Evolutionary conservation across 2,329 filamentous ascomycete species (phyloP), one percentile per base, ranked within the genome.

Genomic region (Lasiodiplodia sp.): DNA sequence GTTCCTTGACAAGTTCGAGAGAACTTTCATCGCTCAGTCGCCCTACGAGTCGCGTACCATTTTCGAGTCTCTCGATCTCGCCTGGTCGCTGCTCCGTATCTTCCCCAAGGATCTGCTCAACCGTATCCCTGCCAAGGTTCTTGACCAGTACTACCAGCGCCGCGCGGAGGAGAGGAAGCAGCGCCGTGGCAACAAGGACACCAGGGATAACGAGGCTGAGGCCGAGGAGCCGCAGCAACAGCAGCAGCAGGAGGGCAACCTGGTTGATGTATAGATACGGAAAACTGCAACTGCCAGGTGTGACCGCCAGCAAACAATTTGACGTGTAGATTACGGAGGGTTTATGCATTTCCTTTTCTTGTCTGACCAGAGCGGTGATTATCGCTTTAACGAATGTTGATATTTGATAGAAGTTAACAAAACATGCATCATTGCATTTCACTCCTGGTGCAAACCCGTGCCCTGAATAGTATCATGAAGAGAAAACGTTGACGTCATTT

Each of bases 101-200:
- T 99, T 95, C 86, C 95, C 95, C 82, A 97, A 97, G 89, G 96
- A 99, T 77, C 85, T 97, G 74, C 92, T 99, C 75, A 99, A 99
- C 86, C 93, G 96, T 72, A 85, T 85, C 68, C 84, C 84, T 58
- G 84, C 84, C 77, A 86, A 86, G 81, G 77, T 86, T 4, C 78
- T 86, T 56, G 83, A 86, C 69, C 76, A 85, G 76, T 86, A 81
- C 77, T 86, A 86, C 75, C 79, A 81, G 74, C 77, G 84, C 71
- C 78, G 76, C 73, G 73, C 69, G 37, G 72, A 73, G 25, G 75
- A 76, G 70, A 72, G 71, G 71, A 74, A 75, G 68, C 75, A 76
- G 62, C 78, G 78, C 74, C 78, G 77, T 74, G 79, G 79, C 72
- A 76, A 72, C 68, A 82, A 82, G 77, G 82, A 82, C 72, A 83